A percentile compares a stretch with the other conserved stretches of the same genome.
Evolutionary conservation across 2,329 filamentous ascomycete genomes (phyloP).

Genomic region (Biscogniauxia sp.): DNA sequence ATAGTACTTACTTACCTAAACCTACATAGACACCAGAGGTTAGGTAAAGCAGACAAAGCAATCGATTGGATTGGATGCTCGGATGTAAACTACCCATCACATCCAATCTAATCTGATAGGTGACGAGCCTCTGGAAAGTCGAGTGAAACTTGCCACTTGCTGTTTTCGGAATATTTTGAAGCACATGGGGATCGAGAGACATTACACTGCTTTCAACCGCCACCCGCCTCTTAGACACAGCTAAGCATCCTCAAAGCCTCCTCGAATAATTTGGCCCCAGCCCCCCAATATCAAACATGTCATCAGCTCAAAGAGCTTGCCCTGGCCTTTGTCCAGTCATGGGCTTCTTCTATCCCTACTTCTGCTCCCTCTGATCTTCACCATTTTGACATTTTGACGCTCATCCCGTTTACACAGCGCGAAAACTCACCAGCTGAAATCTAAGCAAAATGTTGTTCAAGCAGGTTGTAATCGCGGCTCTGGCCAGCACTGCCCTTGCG

Average conservation of each 20-base stretch:
- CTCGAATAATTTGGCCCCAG: not conserved
- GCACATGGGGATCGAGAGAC: conserved; percentile 5
- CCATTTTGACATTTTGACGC: not conserved
- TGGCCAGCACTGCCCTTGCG: conserved; percentile 23
- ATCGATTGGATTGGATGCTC: not conserved
- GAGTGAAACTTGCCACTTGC: not conserved
- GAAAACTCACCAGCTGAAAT: conserved; percentile 1
- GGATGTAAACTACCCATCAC: not conserved
- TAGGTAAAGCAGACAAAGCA: not conserved
- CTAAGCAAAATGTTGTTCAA: conserved; percentile 24
- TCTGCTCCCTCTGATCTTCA: not conserved
- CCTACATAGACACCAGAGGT: too few species aligned
- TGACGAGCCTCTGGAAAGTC: not conserved
- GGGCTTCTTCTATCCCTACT: conserved; percentile 14
- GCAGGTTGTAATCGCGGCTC: conserved; percentile 19
- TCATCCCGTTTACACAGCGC: not conserved
- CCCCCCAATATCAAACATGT: conserved; percentile 15
- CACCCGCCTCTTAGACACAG: not conserved
- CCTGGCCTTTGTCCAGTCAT: conserved; percentile 19
- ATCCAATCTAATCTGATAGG: not conserved
- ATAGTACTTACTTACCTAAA: too few species aligned
- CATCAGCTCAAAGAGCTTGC: conserved; percentile 16
- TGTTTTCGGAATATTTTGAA: conserved; percentile 19
- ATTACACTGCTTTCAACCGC: conserved; percentile 19
- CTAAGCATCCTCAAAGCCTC: conserved; percentile 8